A percentile compares a stretch with the other conserved stretches of the same genome.
These are phyloP conservation scores for Crepidotus variabilis DNA, from an alignment of 768 basidiomycete genomes.

Conservation along the genomic window DNA sequence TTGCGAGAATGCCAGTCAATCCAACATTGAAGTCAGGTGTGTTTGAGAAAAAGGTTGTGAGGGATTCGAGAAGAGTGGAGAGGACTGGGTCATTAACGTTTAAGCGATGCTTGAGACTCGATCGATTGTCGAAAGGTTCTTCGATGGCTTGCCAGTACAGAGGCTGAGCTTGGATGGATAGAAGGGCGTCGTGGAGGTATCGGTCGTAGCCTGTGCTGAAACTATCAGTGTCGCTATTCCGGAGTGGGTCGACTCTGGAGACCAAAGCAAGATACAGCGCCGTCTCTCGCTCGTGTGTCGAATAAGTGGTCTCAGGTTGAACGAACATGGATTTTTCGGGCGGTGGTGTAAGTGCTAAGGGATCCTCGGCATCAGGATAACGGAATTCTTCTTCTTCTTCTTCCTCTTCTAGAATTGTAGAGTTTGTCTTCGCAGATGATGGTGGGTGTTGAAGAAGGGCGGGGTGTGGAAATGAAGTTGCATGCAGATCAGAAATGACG, in stretches of 20 bases:
- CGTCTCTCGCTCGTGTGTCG: slow-evolving; percentile 84
- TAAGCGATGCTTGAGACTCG: slow-evolving; percentile 65
- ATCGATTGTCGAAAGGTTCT: slow-evolving; percentile 25
- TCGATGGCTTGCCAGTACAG: slow-evolving; percentile 49
- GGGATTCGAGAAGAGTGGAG: slow-evolving; percentile 60
- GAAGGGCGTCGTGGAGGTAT: slow-evolving; percentile 74
- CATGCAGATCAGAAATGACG: slow-evolving; percentile 63
- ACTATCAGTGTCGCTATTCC: slow-evolving; percentile 61
- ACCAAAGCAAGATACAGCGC: slow-evolving; percentile 74
- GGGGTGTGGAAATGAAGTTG: slow-evolving; percentile 73
- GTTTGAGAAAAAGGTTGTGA: slow-evolving; percentile 82
- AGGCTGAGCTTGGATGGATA: slow-evolving; percentile 61
- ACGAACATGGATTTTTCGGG: slow-evolving; percentile 35
- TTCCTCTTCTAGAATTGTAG: slow-evolving; percentile 31
- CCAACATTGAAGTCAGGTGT: slow-evolving; percentile 85
- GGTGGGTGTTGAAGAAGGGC: slow-evolving; percentile 24
- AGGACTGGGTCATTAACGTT: slow-evolving; percentile 77
- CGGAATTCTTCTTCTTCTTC: slow-evolving; percentile 50
- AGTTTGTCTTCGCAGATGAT: slow-evolving; percentile 5
- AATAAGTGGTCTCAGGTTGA: slow-evolving; percentile 70
- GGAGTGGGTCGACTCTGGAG: slow-evolving; percentile 71
- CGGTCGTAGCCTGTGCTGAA: slow-evolving; percentile 87
- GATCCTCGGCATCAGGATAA: slow-evolving; percentile 36
- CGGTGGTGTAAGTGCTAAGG: slow-evolving; percentile 11
- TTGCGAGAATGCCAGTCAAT: slow-evolving; percentile 77